A percentile compares a stretch with the other conserved stretches of the same genome.
phyloP scores from a whole-genome alignment of 495 filamentous ascomycete species.

The Thermochaetoides thermophila region DNA sequence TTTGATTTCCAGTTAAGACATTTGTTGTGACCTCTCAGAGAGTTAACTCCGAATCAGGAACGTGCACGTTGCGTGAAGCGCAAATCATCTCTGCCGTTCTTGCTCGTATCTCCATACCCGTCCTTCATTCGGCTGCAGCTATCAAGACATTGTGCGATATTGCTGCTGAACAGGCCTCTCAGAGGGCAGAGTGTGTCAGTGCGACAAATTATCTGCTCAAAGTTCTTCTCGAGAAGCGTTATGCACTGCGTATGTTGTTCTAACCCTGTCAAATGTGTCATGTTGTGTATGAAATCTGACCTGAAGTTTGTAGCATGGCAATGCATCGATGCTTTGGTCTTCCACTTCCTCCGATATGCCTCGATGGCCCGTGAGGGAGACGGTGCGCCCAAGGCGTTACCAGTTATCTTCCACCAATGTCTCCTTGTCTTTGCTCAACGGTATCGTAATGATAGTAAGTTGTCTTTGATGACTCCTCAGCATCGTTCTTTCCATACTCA shows the following conservation, averaged over 20 bases:
- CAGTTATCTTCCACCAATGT: constrained; percentile 79
- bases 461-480: neutral
- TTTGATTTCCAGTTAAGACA: no score
- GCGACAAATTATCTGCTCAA: constrained; percentile 86
- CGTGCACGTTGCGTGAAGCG: constrained; percentile 79
- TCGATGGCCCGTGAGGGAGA: constrained; percentile 15
- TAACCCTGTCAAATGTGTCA: no score
- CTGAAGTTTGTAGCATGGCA: constrained; percentile 41
- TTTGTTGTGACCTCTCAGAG: no score
- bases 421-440: constrained; percentile 83
- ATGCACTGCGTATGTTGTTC: constrained; percentile 54
- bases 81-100: constrained; percentile 78
- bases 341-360: constrained; percentile 91
- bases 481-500: neutral
- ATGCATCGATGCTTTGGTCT: constrained; percentile 85
- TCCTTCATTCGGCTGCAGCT: constrained; percentile 84
- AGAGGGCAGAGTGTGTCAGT: constrained; percentile 60
- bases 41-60: no score
- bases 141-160: constrained; percentile 86
- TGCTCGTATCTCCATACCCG: constrained; percentile 59
- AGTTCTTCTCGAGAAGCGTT: constrained; percentile 86
- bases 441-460: constrained; percentile 69
- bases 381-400: constrained; percentile 14
- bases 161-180: constrained; percentile 65
- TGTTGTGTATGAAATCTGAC: constrained; percentile 1